Percentiles rank a stretch among this genome's conserved stretches.
phyloP scores from a whole-genome alignment of 192 early-diverging fungal genomes.

The Backusella tuberculispora region DNA sequence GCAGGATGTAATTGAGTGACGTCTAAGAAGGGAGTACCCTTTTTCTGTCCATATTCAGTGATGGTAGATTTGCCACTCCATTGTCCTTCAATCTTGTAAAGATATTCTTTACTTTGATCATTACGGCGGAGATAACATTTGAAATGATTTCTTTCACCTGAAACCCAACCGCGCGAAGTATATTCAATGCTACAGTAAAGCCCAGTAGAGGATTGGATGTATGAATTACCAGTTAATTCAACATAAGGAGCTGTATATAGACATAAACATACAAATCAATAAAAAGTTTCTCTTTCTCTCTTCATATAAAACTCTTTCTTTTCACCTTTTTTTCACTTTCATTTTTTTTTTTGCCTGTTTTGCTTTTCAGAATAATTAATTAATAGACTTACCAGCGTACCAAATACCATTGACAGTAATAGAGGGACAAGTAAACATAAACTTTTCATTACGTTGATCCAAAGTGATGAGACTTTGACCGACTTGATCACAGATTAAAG shows the following conservation, averaged over 20 bases:
- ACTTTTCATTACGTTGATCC: conserved; percentile 51
- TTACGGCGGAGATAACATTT: conserved; percentile 52
- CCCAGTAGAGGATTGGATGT: conserved; percentile 63
- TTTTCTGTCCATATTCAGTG: conserved; percentile 53
- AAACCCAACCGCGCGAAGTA: conserved; percentile 71
- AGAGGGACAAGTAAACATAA: conserved; percentile 69
- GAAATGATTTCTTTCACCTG: conserved; percentile 77
- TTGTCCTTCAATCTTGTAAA: conserved; percentile 52
- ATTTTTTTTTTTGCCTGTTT: background rate
- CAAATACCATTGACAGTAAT: conserved; percentile 76
- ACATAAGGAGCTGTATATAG: conserved; percentile 31
- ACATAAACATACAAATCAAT: background rate
- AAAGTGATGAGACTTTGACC: conserved; percentile 69
- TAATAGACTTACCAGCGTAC: conserved; percentile 29
- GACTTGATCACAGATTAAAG: conserved; percentile 72
- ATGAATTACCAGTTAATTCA: conserved; percentile 53
- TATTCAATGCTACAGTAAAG: conserved; percentile 61
- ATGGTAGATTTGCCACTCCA: conserved; percentile 68
- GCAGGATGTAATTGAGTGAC: conserved; percentile 52
- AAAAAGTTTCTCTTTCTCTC: background rate
- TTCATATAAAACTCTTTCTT: too few relatives aligned
- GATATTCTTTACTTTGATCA: conserved; percentile 33
- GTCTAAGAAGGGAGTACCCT: conserved; percentile 61
- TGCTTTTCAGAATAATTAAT: background rate
- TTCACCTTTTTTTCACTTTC: too few relatives aligned